A percentile compares a stretch with the other conserved stretches of the same genome.
These are phyloP conservation scores for Pichia gijzeniarum DNA, from an alignment of 805 yeast genomes.

Conservation along the genomic window DNA sequence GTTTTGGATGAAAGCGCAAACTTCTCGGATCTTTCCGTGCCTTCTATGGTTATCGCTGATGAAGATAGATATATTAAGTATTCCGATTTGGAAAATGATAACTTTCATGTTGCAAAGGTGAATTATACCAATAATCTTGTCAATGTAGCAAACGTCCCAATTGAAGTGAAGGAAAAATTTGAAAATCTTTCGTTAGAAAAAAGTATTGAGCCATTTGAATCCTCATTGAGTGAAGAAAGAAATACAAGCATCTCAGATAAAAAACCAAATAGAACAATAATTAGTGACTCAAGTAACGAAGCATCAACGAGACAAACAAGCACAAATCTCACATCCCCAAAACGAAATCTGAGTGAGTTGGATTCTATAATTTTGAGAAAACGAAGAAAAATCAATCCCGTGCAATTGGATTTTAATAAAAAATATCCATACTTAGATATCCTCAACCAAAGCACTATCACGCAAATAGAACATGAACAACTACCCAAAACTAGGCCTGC, in stretches of 20 bases:
- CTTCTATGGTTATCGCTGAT: background rate
- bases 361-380: conserved; percentile 3
- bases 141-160: no score
- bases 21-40: background rate
- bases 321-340: background rate
- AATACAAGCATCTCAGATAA: no score
- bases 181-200: no score
- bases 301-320: background rate
- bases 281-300: background rate
- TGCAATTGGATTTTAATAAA: background rate
- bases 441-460: conserved; percentile 3
- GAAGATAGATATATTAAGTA: background rate
- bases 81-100: background rate
- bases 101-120: no score
- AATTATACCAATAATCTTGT: no score
- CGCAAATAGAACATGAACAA: no score
- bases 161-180: no score
- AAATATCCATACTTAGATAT: conserved; percentile 9
- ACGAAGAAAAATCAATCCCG: background rate
- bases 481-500: no score
- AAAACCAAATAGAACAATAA: no score
- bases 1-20: background rate
- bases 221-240: no score
- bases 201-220: no score
- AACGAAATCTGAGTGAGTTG: background rate